A percentile compares a stretch with the other conserved stretches of the same genome.
These are phyloP conservation scores for Monilinia polystroma DNA, from an alignment of 2,329 filamentous ascomycete genomes.

Conservation along the genomic window DNA sequence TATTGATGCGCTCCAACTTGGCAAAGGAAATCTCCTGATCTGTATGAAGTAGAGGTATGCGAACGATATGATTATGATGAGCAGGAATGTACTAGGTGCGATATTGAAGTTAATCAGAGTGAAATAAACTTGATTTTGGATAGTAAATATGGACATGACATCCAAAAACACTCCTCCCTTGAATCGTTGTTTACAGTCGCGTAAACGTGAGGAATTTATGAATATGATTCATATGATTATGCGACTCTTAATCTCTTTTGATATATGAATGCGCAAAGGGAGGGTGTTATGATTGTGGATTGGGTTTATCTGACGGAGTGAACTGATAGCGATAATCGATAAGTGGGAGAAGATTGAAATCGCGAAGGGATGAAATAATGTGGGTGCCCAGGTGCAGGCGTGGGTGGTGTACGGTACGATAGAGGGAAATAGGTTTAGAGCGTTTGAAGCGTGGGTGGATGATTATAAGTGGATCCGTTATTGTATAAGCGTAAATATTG, in stretches of 20 bases:
- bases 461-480: no score
- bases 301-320: slow-evolving; percentile 5
- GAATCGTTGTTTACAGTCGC: slow-evolving; percentile 17
- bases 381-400: neutral
- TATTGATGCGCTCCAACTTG: slow-evolving; percentile 18
- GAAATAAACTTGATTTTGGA: slow-evolving; percentile 40
- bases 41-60: slow-evolving; percentile 39
- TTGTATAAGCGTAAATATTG: no score
- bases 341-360: slow-evolving; percentile 16
- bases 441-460: no score
- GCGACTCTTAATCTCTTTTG: slow-evolving; percentile 14
- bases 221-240: slow-evolving; percentile 9
- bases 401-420: neutral
- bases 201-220: slow-evolving; percentile 4
- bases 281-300: neutral
- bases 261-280: slow-evolving; percentile 14
- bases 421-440: neutral
- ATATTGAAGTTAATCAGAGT: slow-evolving; percentile 39
- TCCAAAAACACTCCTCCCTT: slow-evolving; percentile 3
- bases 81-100: slow-evolving; percentile 37
- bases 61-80: slow-evolving; percentile 33
- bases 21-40: slow-evolving; percentile 32
- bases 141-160: slow-evolving; percentile 38
- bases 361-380: neutral
- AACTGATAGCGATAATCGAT: slow-evolving; percentile 19